Percentiles rank a stretch among this genome's conserved stretches.
These are phyloP conservation scores for Fomitopsis pinicola DNA, from an alignment of 1,284 basidiomycete species.

Conservation along the genomic window DNA sequence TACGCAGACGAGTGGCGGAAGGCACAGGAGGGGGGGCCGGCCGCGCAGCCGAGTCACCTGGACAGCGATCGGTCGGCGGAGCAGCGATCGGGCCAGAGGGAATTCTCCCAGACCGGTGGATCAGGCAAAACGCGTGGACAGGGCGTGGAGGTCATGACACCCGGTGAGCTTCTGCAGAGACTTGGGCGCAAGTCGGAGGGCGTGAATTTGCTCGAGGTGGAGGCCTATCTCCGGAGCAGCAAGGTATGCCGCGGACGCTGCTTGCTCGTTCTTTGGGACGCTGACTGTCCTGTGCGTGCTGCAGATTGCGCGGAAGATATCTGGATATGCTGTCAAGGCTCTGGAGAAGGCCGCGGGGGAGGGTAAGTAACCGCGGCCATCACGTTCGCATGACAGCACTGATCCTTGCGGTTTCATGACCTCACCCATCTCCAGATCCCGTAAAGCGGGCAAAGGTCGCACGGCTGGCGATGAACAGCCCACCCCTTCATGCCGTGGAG, in stretches of 20 bases:
- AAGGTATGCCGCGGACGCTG: slow-evolving; percentile 53
- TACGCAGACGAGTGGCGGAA: slow-evolving; percentile 50
- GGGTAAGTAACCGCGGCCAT: slow-evolving; percentile 21
- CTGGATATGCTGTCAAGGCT: slow-evolving; percentile 74
- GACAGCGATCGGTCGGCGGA: neutral
- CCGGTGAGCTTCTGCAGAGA: slow-evolving; percentile 57
- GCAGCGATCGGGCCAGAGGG: neutral
- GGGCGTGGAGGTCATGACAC: slow-evolving; percentile 56
- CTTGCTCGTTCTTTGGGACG: slow-evolving; percentile 7
- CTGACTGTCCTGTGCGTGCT: neutral
- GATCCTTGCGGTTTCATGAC: slow-evolving; percentile 4
- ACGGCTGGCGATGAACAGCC: slow-evolving; percentile 40
- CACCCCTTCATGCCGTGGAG: slow-evolving; percentile 84
- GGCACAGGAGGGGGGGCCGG: slow-evolving; percentile 13
- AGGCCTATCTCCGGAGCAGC: slow-evolving; percentile 79
- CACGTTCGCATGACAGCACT: neutral
- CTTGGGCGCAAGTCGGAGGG: slow-evolving; percentile 67
- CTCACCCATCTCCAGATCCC: slow-evolving; percentile 14
- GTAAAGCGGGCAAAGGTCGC: slow-evolving; percentile 28
- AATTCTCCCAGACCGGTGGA: neutral
- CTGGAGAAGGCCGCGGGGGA: slow-evolving; percentile 46
- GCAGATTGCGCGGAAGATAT: slow-evolving; percentile 70
- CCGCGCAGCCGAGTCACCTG: neutral
- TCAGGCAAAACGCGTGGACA: neutral
- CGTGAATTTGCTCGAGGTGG: slow-evolving; percentile 82